phyloP scores from a whole-genome alignment of 768 basidiomycete species.

The Agrocybe praecox region DNA sequence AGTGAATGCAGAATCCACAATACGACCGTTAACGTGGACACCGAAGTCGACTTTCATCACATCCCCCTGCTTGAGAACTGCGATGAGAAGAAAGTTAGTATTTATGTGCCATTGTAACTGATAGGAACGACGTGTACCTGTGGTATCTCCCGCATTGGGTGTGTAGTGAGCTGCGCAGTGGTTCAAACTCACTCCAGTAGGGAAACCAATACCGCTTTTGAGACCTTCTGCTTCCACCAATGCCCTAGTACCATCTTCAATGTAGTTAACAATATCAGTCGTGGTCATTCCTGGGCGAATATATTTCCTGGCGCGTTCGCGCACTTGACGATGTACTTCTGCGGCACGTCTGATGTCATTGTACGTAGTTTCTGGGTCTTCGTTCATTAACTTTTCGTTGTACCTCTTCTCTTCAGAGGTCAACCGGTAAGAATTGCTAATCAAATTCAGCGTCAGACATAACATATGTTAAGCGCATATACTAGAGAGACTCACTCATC shows the following conservation, averaged over 20 bases:
- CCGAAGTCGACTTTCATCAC: slow-evolving; percentile 98
- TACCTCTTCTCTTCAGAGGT: slow-evolving; percentile 91
- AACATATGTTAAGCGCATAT: not conserved
- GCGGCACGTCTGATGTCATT: slow-evolving; percentile 88
- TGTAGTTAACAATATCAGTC: slow-evolving; percentile 91
- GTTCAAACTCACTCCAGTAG: slow-evolving; percentile 93
- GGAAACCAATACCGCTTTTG: slow-evolving; percentile 90
- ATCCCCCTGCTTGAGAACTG: slow-evolving; percentile 83
- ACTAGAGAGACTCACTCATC: slow-evolving; percentile 67
- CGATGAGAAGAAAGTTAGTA: not conserved
- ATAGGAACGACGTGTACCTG: too few species aligned
- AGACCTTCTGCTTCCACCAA: slow-evolving; percentile 91
- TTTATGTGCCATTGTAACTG: too few species aligned
- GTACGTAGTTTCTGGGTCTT: slow-evolving; percentile 86
- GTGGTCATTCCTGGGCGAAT: slow-evolving; percentile 94
- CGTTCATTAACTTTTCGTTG: slow-evolving; percentile 73
- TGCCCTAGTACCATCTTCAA: slow-evolving; percentile 90
- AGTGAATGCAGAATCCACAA: slow-evolving; percentile 95
- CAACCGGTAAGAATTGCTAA: slow-evolving; percentile 83
- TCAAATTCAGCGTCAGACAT: slow-evolving; percentile 4
- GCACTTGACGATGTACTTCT: slow-evolving; percentile 95
- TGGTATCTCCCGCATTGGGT: slow-evolving; percentile 91
- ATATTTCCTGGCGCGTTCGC: slow-evolving; percentile 74
- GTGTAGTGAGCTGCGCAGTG: slow-evolving; percentile 96
- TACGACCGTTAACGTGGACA: slow-evolving; percentile 96